Conservation (phyloP, 495 filamentous ascomycete species). For the Talaromyces thailandensis region DNA sequence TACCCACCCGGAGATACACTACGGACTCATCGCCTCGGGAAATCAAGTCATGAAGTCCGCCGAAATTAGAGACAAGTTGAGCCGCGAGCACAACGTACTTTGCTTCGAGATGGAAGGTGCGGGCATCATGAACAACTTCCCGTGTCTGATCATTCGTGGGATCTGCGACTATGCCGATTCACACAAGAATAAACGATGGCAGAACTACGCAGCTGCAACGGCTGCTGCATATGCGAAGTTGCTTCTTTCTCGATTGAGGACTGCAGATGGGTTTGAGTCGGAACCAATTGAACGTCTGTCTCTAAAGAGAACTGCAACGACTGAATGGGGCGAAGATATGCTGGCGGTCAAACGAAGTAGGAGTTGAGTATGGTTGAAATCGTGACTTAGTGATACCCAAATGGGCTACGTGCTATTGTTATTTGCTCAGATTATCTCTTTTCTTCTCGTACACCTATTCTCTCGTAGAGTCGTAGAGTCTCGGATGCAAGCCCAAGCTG, state of each 20-base stretch:
- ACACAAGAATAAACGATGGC: conserved; percentile 2
- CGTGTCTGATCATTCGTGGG: conserved; percentile 15
- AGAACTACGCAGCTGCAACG: neutral
- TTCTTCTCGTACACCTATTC: neutral
- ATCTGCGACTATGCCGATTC: conserved; percentile 18
- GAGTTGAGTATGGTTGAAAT: neutral
- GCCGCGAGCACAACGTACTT: conserved; percentile 21
- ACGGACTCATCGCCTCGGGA: conserved; percentile 13
- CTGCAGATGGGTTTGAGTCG: neutral
- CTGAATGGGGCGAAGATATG: neutral
- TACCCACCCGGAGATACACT: conserved; percentile 7
- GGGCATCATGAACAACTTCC: conserved; percentile 25
- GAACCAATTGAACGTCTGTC: neutral
- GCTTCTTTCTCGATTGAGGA: conserved; percentile 8
- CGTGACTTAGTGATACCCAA: neutral
- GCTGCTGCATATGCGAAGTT: conserved; percentile 14
- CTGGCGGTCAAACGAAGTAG: neutral
- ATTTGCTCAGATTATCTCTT: neutral
- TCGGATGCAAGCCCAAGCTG: neutral
- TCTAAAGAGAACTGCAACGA: neutral
- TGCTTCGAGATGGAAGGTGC: conserved; percentile 43
- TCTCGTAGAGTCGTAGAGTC: neutral
- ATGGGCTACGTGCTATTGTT: neutral
- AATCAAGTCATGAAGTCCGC: conserved; percentile 13
- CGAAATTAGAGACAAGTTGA: conserved; percentile 10